Percentiles rank a stretch among this genome's conserved stretches.
Conservation (phyloP, 768 basidiomycete species). For the Boletus rex-veris region DNA sequence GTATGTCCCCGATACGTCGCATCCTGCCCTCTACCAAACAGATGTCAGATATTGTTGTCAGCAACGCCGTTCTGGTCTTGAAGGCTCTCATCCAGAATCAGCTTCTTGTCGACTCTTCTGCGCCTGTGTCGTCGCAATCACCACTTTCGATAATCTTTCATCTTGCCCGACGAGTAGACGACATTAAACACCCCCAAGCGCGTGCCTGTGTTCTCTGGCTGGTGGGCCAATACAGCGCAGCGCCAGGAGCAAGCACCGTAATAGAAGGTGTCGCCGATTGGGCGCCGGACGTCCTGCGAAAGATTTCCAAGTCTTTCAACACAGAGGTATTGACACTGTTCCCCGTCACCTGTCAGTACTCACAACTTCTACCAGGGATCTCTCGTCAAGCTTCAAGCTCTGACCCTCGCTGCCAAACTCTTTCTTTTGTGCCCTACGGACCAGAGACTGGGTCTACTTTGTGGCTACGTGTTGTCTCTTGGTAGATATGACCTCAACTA, state of each 20-base stretch:
- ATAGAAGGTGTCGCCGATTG: conserved; percentile 65
- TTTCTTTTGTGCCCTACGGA: conserved; percentile 62
- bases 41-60: conserved; percentile 67
- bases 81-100: conserved; percentile 79
- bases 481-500: conserved; percentile 87
- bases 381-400: conserved; percentile 75
- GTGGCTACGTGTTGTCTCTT: conserved; percentile 72
- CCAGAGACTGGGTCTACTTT: conserved; percentile 48
- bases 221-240: conserved; percentile 79
- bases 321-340: conserved; percentile 51
- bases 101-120: conserved; percentile 36
- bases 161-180: conserved; percentile 74
- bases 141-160: conserved; percentile 71
- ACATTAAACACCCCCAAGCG: conserved; percentile 75
- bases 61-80: conserved; percentile 78
- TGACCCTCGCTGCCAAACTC: conserved; percentile 86
- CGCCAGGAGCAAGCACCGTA: conserved; percentile 30
- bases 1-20: conserved; percentile 38
- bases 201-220: conserved; percentile 90
- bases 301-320: conserved; percentile 66
- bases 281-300: conserved; percentile 90
- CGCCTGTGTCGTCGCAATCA: conserved; percentile 29
- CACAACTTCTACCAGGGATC: conserved; percentile 40
- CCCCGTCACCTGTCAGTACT: background rate
- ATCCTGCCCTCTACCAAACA: conserved; percentile 2